phyloP scores from a whole-genome alignment of 108 stramenopile species.

The Schizochytrium sp. region DNA sequence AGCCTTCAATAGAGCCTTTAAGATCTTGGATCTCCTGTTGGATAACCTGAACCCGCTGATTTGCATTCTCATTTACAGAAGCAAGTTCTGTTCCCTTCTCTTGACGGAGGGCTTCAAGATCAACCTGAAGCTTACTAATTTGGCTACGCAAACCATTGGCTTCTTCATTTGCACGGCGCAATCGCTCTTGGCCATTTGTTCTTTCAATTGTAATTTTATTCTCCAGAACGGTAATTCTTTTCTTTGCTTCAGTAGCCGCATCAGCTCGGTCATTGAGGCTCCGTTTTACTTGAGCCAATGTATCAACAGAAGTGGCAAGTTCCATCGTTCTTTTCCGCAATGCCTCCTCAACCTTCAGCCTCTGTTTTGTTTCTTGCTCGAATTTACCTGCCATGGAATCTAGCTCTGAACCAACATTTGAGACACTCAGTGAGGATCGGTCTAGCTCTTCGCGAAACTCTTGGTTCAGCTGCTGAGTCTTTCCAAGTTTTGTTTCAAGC shows the following conservation, averaged over 20 bases:
- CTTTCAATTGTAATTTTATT: not conserved
- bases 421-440: not conserved
- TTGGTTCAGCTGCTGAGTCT: not conserved
- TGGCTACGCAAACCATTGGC: not conserved
- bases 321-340: conserved; percentile 31
- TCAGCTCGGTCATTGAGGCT: not conserved
- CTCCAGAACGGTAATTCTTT: not conserved
- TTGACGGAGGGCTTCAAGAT: not conserved
- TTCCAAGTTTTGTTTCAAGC: not conserved
- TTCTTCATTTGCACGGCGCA: not conserved
- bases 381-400: not conserved
- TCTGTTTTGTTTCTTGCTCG: not conserved
- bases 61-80: not conserved
- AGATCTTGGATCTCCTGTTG: not conserved
- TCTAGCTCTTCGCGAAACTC: not conserved
- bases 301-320: conserved; percentile 23
- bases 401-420: conserved; percentile 6
- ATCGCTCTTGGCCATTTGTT: not conserved
- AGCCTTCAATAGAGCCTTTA: not conserved
- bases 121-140: not conserved
- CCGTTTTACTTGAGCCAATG: not conserved
- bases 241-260: not conserved
- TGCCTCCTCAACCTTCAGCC: not conserved
- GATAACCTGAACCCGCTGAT: not conserved
- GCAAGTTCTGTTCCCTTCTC: not conserved